A percentile compares a stretch with the other conserved stretches of the same genome.
These are phyloP conservation scores for Glonium stellatum DNA, from an alignment of 495 filamentous ascomycete species.

Conservation along the genomic window DNA sequence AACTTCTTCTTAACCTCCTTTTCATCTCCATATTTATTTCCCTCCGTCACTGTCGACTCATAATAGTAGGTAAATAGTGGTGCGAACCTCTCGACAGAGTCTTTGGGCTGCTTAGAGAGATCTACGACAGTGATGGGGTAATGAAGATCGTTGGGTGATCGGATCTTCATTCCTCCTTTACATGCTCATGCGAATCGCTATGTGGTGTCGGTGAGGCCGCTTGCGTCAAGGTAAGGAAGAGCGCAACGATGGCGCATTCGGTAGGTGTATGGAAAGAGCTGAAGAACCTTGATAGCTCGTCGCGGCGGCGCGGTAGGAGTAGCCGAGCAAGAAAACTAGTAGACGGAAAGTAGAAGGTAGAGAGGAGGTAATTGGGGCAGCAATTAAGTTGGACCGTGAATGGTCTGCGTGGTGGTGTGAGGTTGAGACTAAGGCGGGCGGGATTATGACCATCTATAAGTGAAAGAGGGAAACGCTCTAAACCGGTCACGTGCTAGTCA, in stretches of 20 bases:
- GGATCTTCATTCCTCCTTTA: constrained; percentile 38
- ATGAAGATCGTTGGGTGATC: constrained; percentile 57
- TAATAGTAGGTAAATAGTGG: constrained; percentile 80
- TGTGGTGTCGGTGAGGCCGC: constrained; percentile 6
- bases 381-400: background rate
- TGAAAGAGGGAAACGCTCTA: too few relatives aligned
- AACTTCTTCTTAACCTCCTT: constrained; percentile 63
- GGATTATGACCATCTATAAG: too few relatives aligned
- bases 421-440: too few relatives aligned
- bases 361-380: constrained; percentile 2
- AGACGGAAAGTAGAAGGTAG: background rate
- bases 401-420: too few relatives aligned
- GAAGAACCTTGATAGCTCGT: background rate
- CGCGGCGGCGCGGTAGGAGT: constrained; percentile 8
- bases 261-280: constrained; percentile 3
- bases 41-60: constrained; percentile 65
- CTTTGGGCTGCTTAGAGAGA: constrained; percentile 67
- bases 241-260: constrained; percentile 16
- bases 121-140: constrained; percentile 94
- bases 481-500: too few relatives aligned
- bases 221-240: constrained; percentile 3
- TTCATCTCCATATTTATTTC: constrained; percentile 59
- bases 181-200: constrained; percentile 19
- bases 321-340: background rate
- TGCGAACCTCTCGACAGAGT: constrained; percentile 66